These are phyloP conservation scores for Purshia tridentata DNA, from an alignment of 306 rosid species.

Conservation along the genomic window DNA sequence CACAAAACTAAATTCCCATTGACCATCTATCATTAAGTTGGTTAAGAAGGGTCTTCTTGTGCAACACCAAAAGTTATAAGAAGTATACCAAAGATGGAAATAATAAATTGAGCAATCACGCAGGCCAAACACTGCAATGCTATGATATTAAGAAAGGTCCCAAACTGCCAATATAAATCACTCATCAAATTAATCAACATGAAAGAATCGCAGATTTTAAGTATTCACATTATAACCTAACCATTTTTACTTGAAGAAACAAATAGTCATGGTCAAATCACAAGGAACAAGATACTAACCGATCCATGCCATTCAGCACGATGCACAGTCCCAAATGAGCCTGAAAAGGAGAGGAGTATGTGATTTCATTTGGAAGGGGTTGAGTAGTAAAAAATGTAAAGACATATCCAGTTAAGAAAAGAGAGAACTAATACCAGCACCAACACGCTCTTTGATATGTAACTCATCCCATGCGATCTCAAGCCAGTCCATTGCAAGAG, in stretches of 20 bases:
- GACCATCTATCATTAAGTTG: neutral
- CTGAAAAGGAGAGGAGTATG: slow-evolving; percentile 39
- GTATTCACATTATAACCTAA: neutral
- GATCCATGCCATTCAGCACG: slow-evolving; percentile 99
- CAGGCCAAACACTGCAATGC: neutral
- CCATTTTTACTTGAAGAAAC: neutral
- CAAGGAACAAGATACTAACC: slow-evolving; percentile 45
- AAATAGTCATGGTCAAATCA: neutral
- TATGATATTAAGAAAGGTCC: neutral
- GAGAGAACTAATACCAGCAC: slow-evolving; percentile 72
- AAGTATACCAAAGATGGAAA: neutral
- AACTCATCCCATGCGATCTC: slow-evolving; percentile 97
- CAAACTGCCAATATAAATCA: neutral
- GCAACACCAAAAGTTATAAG: neutral
- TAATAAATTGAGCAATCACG: neutral
- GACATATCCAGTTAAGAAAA: neutral
- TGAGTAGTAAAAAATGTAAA: neutral
- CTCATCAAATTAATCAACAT: neutral
- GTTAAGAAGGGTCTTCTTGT: neutral
- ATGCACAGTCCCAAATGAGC: slow-evolving; percentile 96
- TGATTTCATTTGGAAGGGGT: neutral
- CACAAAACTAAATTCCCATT: neutral
- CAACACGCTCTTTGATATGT: slow-evolving; percentile 78
- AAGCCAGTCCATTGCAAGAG: slow-evolving; percentile 99
- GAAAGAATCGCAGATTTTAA: neutral